A percentile compares a stretch with the other conserved stretches of the same genome.
Evolutionary conservation across 192 early-diverging fungal species (phyloP).

Genomic region (Coemansia sp.): DNA sequence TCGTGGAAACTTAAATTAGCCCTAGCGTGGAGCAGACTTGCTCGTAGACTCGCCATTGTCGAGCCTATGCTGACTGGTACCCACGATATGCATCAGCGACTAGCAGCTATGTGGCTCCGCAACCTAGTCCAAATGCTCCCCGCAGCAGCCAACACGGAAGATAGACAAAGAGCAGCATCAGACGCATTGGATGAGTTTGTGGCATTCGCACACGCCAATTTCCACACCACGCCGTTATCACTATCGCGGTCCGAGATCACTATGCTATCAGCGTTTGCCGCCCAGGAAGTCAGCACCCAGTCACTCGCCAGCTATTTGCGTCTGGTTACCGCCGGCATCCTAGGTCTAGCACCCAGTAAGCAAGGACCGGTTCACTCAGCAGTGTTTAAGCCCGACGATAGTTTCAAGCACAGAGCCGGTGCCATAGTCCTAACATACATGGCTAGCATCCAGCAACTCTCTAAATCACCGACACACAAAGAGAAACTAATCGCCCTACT

Average conservation of each 20-base stretch:
- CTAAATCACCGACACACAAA: neutral
- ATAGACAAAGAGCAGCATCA: neutral
- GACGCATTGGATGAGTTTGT: slow-evolving; percentile 12
- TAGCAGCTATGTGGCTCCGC: slow-evolving; percentile 36
- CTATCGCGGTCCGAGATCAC: slow-evolving; percentile 18
- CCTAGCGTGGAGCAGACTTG: slow-evolving; percentile 40
- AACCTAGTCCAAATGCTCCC: slow-evolving; percentile 35
- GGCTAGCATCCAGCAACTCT: slow-evolving; percentile 6
- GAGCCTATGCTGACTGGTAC: slow-evolving; percentile 32
- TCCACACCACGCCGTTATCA: slow-evolving; percentile 24
- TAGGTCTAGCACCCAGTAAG: slow-evolving; percentile 7
- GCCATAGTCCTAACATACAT: slow-evolving; percentile 16
- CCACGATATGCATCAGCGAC: slow-evolving; percentile 33
- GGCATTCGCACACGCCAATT: slow-evolving; percentile 14
- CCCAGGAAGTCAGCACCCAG: neutral
- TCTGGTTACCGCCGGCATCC: slow-evolving; percentile 11
- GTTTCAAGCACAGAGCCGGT: slow-evolving; percentile 5
- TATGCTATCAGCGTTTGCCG: slow-evolving; percentile 17
- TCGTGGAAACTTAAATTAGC: slow-evolving; percentile 41
- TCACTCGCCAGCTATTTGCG: slow-evolving; percentile 11
- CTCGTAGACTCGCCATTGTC: slow-evolving; percentile 32
- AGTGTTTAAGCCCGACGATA: neutral
- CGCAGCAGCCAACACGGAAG: too few relatives aligned
- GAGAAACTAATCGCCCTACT: neutral
- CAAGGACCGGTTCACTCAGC: neutral